Base-by-base conservation (phyloP, 805 yeast genomes). In the Metschnikowia similis region DNA sequence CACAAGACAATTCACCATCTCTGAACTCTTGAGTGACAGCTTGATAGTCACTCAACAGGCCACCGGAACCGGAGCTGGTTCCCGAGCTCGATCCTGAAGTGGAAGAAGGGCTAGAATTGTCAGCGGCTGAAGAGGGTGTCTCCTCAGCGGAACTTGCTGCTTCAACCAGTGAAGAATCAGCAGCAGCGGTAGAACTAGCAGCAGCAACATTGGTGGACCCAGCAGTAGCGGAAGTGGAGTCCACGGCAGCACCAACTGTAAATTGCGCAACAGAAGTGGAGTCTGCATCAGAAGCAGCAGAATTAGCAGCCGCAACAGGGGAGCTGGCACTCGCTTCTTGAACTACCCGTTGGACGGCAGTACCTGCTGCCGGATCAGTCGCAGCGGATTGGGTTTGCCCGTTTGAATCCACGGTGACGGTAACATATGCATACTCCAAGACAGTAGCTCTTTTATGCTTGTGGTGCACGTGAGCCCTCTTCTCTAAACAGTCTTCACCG, bases 1-100 rank as follows among this genome's bases (percentile, higher is more conserved):
- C 67, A 76, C 96, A 89, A 52, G 76, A 68, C 62, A 82, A 64
- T 37, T 70, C 75, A 66, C 96, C 96, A 65, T 89, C 96, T 63
- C 74, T 70, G 71, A 94, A 92, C 45, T 71, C 70, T 40, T 66
- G 71, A 50, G 76, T 56, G 61, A 96, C 94, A 59, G 67, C 74
- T 9, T 71, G 58, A 72, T 73, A 87, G 52, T 77, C 69, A 35
- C 72, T 48, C 55, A 88, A 77, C 66, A 82, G 89, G 60, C 94
- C 94, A 26, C 46, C 45, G 7, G 53, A 49, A 11, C 42, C 10
- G n/a, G 42, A 39, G 4, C 35, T 16, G 6, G 3, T 21, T 21
- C 21, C 21, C 21, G 35, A 56, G 63, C 86, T 87, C 47, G 67
- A 51, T 40, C 74, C 71, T 29, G 52, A 29, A 40, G 35, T 38